A percentile compares a stretch with the other conserved stretches of the same genome.
Evolutionary conservation across 495 filamentous ascomycete species (phyloP).

Genomic region (Chaetomium tenue): DNA sequence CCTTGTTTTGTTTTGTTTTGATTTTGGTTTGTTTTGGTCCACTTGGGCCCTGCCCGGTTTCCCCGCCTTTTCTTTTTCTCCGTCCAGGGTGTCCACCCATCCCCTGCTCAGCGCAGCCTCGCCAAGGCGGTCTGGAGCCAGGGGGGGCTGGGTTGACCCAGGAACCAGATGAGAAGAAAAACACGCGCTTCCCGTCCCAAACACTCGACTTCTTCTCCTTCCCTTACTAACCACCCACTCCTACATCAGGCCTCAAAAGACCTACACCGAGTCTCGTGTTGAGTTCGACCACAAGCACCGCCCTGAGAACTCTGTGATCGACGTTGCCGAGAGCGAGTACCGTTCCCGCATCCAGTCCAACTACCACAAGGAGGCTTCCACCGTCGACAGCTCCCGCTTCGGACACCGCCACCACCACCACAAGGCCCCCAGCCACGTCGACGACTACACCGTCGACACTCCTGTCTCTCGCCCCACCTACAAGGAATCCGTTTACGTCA

Average conservation of each 20-base stretch:
- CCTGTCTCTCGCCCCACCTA: constrained; percentile 31
- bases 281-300: constrained; percentile 53
- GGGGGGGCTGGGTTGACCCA: constrained; percentile 33
- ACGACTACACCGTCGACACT: constrained; percentile 54
- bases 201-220: constrained; percentile 1
- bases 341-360: constrained; percentile 72
- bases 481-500: constrained; percentile 38
- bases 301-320: constrained; percentile 59
- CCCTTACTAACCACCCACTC: constrained; percentile 26
- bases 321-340: constrained; percentile 82
- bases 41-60: neutral
- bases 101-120: constrained; percentile 14
- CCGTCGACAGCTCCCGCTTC: constrained; percentile 45
- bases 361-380: constrained; percentile 58
- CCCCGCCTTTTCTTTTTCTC: constrained; percentile 13
- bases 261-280: constrained; percentile 63
- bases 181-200: neutral
- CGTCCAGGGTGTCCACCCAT: constrained; percentile 2
- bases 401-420: constrained; percentile 19
- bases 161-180: constrained; percentile 22
- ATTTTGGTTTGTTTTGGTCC: constrained; percentile 25
- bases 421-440: constrained; percentile 39
- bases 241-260: constrained; percentile 51
- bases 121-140: constrained; percentile 19
- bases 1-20: constrained; percentile 1